Evolutionary conservation across 805 yeast species (phyloP).

Genomic region (Monosporozyma aerobia): DNA sequence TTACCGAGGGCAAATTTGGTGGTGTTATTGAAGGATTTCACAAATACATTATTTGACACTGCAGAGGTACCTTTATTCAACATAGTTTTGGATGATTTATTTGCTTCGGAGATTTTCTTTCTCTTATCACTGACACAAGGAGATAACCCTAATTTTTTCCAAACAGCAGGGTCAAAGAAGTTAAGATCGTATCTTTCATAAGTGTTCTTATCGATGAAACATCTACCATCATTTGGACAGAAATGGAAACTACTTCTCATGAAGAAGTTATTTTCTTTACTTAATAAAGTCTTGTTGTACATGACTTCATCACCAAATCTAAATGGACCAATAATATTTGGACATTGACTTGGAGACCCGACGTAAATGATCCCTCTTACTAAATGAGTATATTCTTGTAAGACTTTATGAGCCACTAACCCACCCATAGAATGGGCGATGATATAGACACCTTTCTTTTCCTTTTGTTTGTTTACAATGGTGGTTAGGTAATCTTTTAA

Average conservation of each 20-base stretch:
- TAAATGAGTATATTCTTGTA: slow-evolving; percentile 57
- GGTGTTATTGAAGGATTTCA: slow-evolving; percentile 3
- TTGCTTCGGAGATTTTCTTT: slow-evolving; percentile 5
- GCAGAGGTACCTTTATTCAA: neutral
- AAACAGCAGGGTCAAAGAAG: slow-evolving; percentile 68
- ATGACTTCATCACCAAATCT: slow-evolving; percentile 74
- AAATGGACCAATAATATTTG: slow-evolving; percentile 79
- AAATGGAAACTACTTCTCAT: slow-evolving; percentile 81
- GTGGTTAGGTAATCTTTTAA: slow-evolving; percentile 39
- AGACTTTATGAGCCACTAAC: slow-evolving; percentile 66
- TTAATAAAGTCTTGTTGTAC: slow-evolving; percentile 61
- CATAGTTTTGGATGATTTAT: slow-evolving; percentile 1
- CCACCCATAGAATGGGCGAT: slow-evolving; percentile 97
- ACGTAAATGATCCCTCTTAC: slow-evolving; percentile 71
- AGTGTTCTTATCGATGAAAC: slow-evolving; percentile 57
- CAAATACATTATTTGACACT: neutral
- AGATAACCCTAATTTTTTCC: slow-evolving; percentile 68
- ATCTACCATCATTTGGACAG: slow-evolving; percentile 65
- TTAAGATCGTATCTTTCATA: slow-evolving; percentile 56
- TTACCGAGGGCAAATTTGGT: slow-evolving; percentile 7
- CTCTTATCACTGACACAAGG: slow-evolving; percentile 52
- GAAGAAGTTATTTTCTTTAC: slow-evolving; percentile 75
- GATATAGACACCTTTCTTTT: slow-evolving; percentile 47
- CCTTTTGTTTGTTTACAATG: slow-evolving; percentile 32
- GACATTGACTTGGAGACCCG: slow-evolving; percentile 78